Evolutionary conservation across 495 filamentous ascomycete genomes (phyloP), one percentile per base, ranked within the genome.

Genomic region (Cairneyella variabilis): DNA sequence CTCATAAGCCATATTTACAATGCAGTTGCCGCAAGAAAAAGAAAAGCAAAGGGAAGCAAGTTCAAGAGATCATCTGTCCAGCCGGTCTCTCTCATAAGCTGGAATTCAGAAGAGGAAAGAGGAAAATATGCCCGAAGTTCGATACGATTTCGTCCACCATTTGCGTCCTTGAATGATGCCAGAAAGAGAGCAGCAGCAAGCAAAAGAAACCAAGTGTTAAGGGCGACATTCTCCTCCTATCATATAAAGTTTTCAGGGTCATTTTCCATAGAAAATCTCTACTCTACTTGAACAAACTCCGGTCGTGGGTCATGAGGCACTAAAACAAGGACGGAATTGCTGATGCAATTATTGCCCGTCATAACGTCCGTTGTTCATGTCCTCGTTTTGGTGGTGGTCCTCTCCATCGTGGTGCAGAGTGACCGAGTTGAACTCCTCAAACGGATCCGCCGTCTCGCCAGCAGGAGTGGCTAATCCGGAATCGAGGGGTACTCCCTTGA

Each of bases 341-440:
- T 28, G 22, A 44, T 34, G 27, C 50, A 23, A 55, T 46, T 11
- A n/a, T n/a, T n/a, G n/a, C n/a, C 51, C 54, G 51, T 65, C 62
- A 42, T 65, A 65, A 8, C 59, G 54, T 20, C 61, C 61, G 23
- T 64, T 64, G 40, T 64, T 57, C 21, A 48, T 54, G 39, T 64
- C 61, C 48, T 60, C 61, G 16, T 30, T 46, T 22, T 62, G 59
- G 6, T 59, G 56, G 25, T 57, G 53, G 18, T 84, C 82, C 51
- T 97, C 92, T 10, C 90, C 95, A 50, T 97, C 93, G 73, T 98
- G 93, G 69, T 96, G 91, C 52, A 98, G 79, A 54, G 93, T 98
- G 27, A 98, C 93, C 62, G 89, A 95, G 70, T 98, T 98, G 67
- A 98, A 98, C 66, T 97, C 95, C 68, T 96, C 90, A 65, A 98